A percentile compares a stretch with the other conserved stretches of the same genome.
Evolutionary conservation across 2,329 filamentous ascomycete genomes (phyloP).

Genomic region (Diaporthe destruens): DNA sequence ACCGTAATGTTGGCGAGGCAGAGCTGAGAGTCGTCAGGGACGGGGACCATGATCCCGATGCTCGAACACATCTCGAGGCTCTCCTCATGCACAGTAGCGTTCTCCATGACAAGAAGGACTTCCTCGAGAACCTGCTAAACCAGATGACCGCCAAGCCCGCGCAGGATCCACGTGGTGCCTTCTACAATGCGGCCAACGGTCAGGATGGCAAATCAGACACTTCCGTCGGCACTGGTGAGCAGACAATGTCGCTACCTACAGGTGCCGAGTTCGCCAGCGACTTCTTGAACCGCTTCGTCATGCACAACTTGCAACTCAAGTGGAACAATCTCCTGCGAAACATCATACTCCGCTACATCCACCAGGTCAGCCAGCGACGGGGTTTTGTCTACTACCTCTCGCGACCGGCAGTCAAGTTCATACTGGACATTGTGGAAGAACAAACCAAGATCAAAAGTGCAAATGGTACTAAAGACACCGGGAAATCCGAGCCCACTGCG

Average conservation of each 20-base stretch:
- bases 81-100: constrained; percentile 67
- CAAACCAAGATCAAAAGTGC: constrained; percentile 78
- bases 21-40: constrained; percentile 74
- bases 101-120: constrained; percentile 68
- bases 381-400: constrained; percentile 99
- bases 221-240: constrained; percentile 66
- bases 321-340: constrained; percentile 98
- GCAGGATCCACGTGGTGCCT: constrained; percentile 43
- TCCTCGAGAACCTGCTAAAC: constrained; percentile 69
- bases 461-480: constrained; percentile 45
- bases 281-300: constrained; percentile 98
- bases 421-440: constrained; percentile 96
- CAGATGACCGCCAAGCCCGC: constrained; percentile 58
- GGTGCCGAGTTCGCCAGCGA: constrained; percentile 89
- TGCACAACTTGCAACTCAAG: constrained; percentile 97
- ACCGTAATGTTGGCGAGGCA: constrained; percentile 78
- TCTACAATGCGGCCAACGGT: constrained; percentile 12
- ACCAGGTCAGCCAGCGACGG: constrained; percentile 94
- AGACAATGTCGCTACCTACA: constrained; percentile 74
- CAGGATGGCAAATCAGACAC: constrained; percentile 52
- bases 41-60: constrained; percentile 61
- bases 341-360: constrained; percentile 95
- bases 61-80: constrained; percentile 71
- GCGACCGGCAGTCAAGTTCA: constrained; percentile 95
- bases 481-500: constrained; percentile 37